Evolutionary conservation across 192 early-diverging fungal species (phyloP).

Genomic region (Backusella liffmaniae): DNA sequence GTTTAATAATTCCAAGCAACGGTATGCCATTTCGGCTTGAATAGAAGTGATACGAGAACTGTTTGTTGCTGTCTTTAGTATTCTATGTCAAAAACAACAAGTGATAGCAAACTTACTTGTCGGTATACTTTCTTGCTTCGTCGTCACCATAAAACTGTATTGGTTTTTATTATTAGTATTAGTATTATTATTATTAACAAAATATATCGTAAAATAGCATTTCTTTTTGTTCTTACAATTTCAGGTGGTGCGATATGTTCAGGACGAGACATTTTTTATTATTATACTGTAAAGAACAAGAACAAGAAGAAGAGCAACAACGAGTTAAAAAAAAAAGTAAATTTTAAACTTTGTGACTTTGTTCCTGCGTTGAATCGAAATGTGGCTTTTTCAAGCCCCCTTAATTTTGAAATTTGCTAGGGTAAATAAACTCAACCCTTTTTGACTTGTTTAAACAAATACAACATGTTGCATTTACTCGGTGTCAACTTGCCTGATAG

Average conservation of each 20-base stretch:
- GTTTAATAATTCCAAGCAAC: slow-evolving; percentile 89
- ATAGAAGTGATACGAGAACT: slow-evolving; percentile 94
- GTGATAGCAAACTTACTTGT: slow-evolving; percentile 58
- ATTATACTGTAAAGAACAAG: background rate
- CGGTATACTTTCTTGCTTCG: slow-evolving; percentile 93
- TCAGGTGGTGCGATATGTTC: slow-evolving; percentile 97
- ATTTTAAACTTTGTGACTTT: slow-evolving; percentile 6
- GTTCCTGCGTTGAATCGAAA: background rate
- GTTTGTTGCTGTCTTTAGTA: background rate
- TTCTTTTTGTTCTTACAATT: slow-evolving; percentile 62
- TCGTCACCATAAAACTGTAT: slow-evolving; percentile 88
- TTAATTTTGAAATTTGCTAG: background rate
- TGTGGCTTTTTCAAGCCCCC: slow-evolving; percentile 13
- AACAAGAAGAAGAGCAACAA: background rate
- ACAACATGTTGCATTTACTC: slow-evolving; percentile 80
- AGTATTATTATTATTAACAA: background rate
- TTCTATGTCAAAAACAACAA: background rate
- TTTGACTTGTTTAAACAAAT: slow-evolving; percentile 1
- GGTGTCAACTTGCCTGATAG: slow-evolving; percentile 94
- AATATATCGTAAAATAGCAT: background rate
- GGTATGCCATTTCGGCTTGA: slow-evolving; percentile 91
- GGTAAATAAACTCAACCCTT: background rate
- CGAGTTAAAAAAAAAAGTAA: slow-evolving; percentile 12
- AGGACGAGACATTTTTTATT: slow-evolving; percentile 78
- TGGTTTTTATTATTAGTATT: too few species aligned